Conservation (phyloP, 2,329 filamentous ascomycete genomes). For the Diaporthe sp. region DNA sequence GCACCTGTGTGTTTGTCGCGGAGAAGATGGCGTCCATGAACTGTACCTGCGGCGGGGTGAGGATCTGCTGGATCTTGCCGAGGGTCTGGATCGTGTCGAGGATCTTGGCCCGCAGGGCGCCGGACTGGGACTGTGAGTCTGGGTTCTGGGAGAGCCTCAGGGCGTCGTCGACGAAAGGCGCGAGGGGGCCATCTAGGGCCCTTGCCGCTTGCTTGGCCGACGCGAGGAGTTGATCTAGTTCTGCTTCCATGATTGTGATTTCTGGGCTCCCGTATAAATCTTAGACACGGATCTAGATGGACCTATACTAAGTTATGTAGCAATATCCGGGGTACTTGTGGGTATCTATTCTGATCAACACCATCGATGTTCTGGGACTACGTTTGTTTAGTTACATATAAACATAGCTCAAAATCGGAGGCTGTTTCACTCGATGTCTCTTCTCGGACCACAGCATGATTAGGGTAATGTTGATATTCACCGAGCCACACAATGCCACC, state of each 20-base stretch:
- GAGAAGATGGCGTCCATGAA: conserved; percentile 25
- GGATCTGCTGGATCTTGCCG: conserved; percentile 1
- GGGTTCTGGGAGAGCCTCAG: conserved; percentile 9
- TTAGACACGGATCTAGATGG: neutral
- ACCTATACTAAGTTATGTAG: neutral
- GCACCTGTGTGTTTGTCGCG: conserved; percentile 1
- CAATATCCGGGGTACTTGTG: no score
- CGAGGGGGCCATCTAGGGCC: neutral
- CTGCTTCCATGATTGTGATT: neutral
- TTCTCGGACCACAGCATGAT: no score
- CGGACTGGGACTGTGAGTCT: conserved; percentile 11
- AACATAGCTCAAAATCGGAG: no score
- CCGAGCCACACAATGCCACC: neutral
- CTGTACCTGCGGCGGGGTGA: neutral
- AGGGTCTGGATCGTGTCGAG: conserved; percentile 18
- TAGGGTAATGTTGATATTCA: neutral
- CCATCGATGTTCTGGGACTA: accelerated
- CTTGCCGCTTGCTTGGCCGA: neutral
- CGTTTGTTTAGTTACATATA: neutral
- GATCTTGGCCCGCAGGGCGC: neutral
- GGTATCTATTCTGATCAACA: no score
- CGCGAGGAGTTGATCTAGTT: conserved; percentile 1
- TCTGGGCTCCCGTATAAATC: neutral
- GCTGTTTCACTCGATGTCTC: neutral
- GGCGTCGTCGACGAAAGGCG: conserved; percentile 4